Evolutionary conservation across 352 stramenopile species (phyloP), one percentile per base, ranked within the genome.

Genomic region (Phytophthora rubi): DNA sequence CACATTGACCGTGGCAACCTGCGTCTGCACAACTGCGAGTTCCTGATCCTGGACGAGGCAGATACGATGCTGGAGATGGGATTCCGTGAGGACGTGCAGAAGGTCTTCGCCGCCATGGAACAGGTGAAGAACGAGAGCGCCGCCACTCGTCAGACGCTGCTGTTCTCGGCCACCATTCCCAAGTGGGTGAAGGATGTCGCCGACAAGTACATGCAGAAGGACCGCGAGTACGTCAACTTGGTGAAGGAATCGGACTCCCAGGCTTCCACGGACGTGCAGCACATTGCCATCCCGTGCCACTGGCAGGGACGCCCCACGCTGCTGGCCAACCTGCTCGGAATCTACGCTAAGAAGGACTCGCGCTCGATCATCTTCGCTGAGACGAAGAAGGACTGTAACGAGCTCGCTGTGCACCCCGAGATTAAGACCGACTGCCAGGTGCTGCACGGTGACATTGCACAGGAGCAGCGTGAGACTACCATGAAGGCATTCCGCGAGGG

Each of bases 61-160:
- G 95, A 98, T 67, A 96, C 92, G 33, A 98, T 98, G 95, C 81
- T 98, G 12, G 94, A 98, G 71, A 98, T 98, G 95, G 95, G 95
- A 47, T 98, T 98, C 82, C 94, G 93, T 70, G 93, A 98, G 63
- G 93, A 98, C 68, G 92, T 98, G 62, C 88, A 98, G 76, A 98
- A 98, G 86, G 92, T 98, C 3, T 97, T 97, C 58, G 76, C 79
- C 10, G 88, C 82, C 13, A 96, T 95, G 78, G 79, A 93, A 39
- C 65, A 90, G 54, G 77, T 87, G 8, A 75, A 88, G 73, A 92
- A 86, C 59, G 76, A 82, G 37, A 79, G 81, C 42, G 56, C 75
- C 4, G 63, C 65, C 21, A 81, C 76, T 51, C 82, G 79, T 21
- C 95, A 98, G 79, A 97, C 90, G 49, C 77, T 98, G 45, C 67